Evolutionary conservation across 1,284 basidiomycete genomes (phyloP).

Genomic region (Trametes pubescens): DNA sequence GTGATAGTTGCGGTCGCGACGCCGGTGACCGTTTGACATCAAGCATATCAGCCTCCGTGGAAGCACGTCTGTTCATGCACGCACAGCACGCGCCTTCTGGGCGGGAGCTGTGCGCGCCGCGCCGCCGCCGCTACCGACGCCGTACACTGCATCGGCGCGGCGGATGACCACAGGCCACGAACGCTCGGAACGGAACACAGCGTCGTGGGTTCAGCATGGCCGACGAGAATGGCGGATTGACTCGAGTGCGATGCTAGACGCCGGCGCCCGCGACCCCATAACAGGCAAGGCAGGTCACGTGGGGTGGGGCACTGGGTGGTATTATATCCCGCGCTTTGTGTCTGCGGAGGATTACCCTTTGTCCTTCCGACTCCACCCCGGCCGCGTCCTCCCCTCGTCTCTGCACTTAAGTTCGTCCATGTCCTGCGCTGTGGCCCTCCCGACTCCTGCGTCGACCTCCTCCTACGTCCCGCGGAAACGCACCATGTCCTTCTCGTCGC

Average conservation of each 20-base stretch:
- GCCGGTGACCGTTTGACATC: constrained; percentile 21
- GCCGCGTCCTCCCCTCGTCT: constrained; percentile 25
- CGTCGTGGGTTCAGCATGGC: constrained; percentile 34
- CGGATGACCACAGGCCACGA: constrained; percentile 4
- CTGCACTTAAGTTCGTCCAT: constrained; percentile 33
- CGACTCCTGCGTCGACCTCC: constrained; percentile 21
- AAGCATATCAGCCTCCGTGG: constrained; percentile 29
- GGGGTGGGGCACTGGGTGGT: constrained; percentile 23
- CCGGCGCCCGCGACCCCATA: constrained; percentile 23
- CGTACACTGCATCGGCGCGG: constrained; percentile 1
- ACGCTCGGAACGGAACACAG: constrained; percentile 34
- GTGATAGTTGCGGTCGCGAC: constrained; percentile 24
- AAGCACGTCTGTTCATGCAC: constrained; percentile 16
- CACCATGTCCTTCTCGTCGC: constrained; percentile 45
- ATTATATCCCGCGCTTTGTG: constrained; percentile 34
- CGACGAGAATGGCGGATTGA: constrained; percentile 19
- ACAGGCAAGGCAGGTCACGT: constrained; percentile 29
- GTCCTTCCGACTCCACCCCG: constrained; percentile 37
- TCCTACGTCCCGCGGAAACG: constrained; percentile 40
- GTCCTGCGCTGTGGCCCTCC: constrained; percentile 33
- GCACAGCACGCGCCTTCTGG: constrained; percentile 11
- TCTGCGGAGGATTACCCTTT: constrained; percentile 33
- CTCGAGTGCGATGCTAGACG: constrained; percentile 1
- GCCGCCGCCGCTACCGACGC: constrained; percentile 6
- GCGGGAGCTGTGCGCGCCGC: constrained; percentile 1